These are phyloP conservation scores for Neonectria coccinea DNA, from an alignment of 2,329 filamentous ascomycete species.

Conservation along the genomic window DNA sequence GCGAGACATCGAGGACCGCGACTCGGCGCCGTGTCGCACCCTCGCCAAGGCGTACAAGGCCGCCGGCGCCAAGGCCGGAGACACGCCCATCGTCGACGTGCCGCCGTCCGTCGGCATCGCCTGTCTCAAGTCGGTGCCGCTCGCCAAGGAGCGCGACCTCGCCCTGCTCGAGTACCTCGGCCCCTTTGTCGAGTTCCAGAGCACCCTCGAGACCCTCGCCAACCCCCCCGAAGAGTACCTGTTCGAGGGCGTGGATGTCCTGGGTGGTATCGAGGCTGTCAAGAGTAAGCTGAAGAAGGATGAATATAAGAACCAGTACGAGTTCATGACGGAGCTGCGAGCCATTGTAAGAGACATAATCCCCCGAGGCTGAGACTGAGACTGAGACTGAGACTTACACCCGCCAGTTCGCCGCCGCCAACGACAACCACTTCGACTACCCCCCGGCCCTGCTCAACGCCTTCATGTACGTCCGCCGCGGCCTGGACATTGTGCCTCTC, in stretches of 20 bases:
- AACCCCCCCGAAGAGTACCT: conserved; percentile 42
- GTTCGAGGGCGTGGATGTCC: conserved; percentile 38
- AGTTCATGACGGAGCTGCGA: conserved; percentile 40
- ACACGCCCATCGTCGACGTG: conserved; percentile 26
- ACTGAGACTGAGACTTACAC: conserved; percentile 6
- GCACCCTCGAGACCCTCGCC: conserved; percentile 39
- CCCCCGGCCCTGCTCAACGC: conserved; percentile 39
- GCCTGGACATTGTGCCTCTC: conserved; percentile 33
- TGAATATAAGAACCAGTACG: conserved; percentile 40
- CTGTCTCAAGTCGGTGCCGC: conserved; percentile 42
- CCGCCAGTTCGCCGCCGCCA: conserved; percentile 36
- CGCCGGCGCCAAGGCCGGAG: conserved; percentile 15
- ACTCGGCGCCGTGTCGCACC: conserved; percentile 35
- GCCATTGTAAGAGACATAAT: conserved; percentile 38
- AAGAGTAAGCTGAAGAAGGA: conserved; percentile 31
- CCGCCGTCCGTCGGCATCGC: conserved; percentile 38
- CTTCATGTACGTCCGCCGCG: conserved; percentile 33
- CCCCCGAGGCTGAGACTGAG: no score
- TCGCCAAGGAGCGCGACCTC: conserved; percentile 42
- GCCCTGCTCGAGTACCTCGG: conserved; percentile 39
- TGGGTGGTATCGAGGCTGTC: conserved; percentile 37
- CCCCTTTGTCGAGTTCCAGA: conserved; percentile 38
- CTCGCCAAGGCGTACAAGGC: conserved; percentile 37
- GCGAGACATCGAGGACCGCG: conserved; percentile 32
- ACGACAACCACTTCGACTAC: conserved; percentile 44